A percentile compares a stretch with the other conserved stretches of the same genome.
These are phyloP conservation scores for Candida dendrica DNA, from an alignment of 805 yeast genomes.

Conservation along the genomic window DNA sequence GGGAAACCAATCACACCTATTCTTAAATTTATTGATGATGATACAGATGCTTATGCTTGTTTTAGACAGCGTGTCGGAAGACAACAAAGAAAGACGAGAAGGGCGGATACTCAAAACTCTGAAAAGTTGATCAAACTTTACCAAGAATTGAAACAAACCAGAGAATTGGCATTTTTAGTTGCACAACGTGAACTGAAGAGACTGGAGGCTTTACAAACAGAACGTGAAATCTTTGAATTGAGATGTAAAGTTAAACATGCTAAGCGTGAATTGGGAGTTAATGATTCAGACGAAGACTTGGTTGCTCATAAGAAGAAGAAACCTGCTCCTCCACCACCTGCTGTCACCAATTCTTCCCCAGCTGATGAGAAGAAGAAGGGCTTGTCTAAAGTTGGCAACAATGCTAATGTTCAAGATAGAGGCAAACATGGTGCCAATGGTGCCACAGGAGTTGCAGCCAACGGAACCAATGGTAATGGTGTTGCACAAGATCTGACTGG, in stretches of 20 bases:
- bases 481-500: slow-evolving; percentile 15
- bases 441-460: too few relatives aligned
- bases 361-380: slow-evolving; percentile 12
- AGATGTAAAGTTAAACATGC: slow-evolving; percentile 65
- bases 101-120: slow-evolving; percentile 86
- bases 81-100: slow-evolving; percentile 91
- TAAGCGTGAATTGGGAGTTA: slow-evolving; percentile 69
- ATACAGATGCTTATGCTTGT: slow-evolving; percentile 89
- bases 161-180: slow-evolving; percentile 58
- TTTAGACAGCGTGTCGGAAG: slow-evolving; percentile 93
- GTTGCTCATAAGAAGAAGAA: slow-evolving; percentile 71
- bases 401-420: slow-evolving; percentile 12
- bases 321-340: slow-evolving; percentile 14
- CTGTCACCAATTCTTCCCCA: neutral
- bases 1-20: slow-evolving; percentile 72
- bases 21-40: slow-evolving; percentile 79
- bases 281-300: slow-evolving; percentile 80
- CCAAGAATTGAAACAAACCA: slow-evolving; percentile 70
- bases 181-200: slow-evolving; percentile 69
- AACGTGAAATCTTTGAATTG: slow-evolving; percentile 60
- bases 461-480: too few relatives aligned
- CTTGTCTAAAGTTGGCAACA: slow-evolving; percentile 10
- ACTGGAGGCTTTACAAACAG: slow-evolving; percentile 53
- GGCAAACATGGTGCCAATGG: slow-evolving; percentile 9
- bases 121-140: slow-evolving; percentile 73